Base-by-base conservation (phyloP, 1,284 basidiomycete genomes). In the Austroboletus rostrupii region DNA sequence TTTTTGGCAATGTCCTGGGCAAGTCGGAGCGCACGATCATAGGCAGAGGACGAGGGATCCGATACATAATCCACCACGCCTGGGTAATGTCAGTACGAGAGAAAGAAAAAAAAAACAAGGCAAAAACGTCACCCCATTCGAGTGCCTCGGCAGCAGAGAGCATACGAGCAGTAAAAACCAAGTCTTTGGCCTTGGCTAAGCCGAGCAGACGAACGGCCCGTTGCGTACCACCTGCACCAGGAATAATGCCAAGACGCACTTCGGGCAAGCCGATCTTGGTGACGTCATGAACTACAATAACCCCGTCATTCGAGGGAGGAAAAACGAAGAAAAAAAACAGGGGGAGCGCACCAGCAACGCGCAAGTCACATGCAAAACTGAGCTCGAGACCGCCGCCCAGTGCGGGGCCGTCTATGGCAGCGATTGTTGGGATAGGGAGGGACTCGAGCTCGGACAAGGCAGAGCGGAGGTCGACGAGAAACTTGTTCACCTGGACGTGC, bases 151-250 rank as follows among this genome's bases (percentile, higher is more conserved):
- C 45, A 0, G 80, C 81, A 13, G 71, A 72, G 35, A 90, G 62
- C 51, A 78, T 69, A 29, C 77, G 72, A 1, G 81, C 83, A 14
- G 84, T 85, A 64, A 84, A 90, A 46, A 90, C 85, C 28, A 90
- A 72, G 60, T 94, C 90, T 68, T 97, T 97, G 7, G 94, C 87
- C 65, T 83, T 87, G 37, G 91, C 77, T 19, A 85, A 68, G 1
- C 95, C 94, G 11, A 97, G 70, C 19, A 97, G 70, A 39, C 91
- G 81, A 2, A 91, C 85, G 17, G 90, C 78, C 32, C 95, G 79
- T 62, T 95, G 92, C 1, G 94, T 97, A 1, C 93, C 93, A 3
- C 93, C 92, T n/a, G 92, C 93, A 43, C 94, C 94, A 13, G 94
- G 94, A 50, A 97, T 97, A 57, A 97, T 97, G 6, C 92, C 94